Percentiles rank a stretch among this genome's conserved stretches.
Conservation (phyloP, 805 yeast genomes). For the Schwanniomyces vanrijiae region DNA sequence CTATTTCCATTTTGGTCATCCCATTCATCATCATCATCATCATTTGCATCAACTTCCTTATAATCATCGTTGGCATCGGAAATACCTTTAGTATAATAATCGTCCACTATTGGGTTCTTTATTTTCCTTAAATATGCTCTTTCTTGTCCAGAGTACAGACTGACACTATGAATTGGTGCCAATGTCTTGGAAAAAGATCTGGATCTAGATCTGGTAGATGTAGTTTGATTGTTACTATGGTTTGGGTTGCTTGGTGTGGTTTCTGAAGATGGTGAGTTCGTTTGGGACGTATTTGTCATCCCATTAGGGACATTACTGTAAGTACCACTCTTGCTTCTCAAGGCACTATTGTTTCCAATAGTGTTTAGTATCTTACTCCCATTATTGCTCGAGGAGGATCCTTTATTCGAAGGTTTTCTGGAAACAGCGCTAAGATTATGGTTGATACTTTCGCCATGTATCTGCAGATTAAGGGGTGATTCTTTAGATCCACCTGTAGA, state of each 20-base stretch:
- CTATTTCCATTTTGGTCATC: slow-evolving; percentile 19
- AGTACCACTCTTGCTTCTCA: background rate
- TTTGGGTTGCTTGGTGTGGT: background rate
- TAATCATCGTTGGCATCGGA: slow-evolving; percentile 35
- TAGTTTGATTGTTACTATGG: background rate
- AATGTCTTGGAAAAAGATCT: slow-evolving; percentile 18
- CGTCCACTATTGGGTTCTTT: slow-evolving; percentile 61
- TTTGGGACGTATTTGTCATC: background rate
- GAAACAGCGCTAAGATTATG: background rate
- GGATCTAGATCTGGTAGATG: slow-evolving; percentile 12
- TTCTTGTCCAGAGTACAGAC: slow-evolving; percentile 59
- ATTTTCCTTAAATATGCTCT: slow-evolving; percentile 62
- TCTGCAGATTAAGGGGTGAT: background rate
- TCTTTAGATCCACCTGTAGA: background rate
- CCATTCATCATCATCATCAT: slow-evolving; percentile 22
- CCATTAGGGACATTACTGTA: background rate
- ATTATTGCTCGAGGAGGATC: background rate
- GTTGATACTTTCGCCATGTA: background rate
- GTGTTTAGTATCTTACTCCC: background rate
- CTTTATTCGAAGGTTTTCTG: background rate
- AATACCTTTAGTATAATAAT: slow-evolving; percentile 70
- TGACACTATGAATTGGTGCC: slow-evolving; percentile 11
- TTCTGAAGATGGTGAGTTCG: background rate
- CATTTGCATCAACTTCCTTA: slow-evolving; percentile 18
- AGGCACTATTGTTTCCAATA: background rate